Percentiles rank a stretch among this genome's conserved stretches.
Conservation (phyloP, 805 yeast genomes). For the Cyberlindnera veronae region DNA sequence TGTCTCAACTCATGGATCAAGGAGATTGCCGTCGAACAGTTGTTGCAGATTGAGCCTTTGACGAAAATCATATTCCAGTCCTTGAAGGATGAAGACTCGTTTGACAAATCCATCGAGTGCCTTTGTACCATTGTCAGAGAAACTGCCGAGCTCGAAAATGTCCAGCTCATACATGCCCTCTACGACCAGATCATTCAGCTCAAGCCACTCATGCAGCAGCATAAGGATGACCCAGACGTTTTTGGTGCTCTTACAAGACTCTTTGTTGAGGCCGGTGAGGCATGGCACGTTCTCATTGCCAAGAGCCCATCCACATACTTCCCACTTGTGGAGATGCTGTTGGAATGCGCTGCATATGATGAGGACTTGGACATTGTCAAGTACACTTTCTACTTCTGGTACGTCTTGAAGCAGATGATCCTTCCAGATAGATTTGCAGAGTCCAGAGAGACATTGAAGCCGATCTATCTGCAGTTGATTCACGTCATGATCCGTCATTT, state of each 20-base stretch:
- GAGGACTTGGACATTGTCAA: conserved; percentile 86
- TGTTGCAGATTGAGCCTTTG: conserved; percentile 62
- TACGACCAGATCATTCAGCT: conserved; percentile 66
- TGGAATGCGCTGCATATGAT: conserved; percentile 67
- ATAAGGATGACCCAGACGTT: conserved; percentile 43
- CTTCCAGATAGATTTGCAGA: conserved; percentile 54
- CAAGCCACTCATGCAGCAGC: conserved; percentile 46
- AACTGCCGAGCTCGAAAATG: conserved; percentile 70
- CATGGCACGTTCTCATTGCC: conserved; percentile 89
- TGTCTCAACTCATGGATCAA: conserved; percentile 88
- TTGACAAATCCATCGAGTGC: conserved; percentile 85
- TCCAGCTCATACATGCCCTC: conserved; percentile 59
- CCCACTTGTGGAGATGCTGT: conserved; percentile 68
- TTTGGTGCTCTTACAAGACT: conserved; percentile 70
- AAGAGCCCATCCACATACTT: conserved; percentile 65
- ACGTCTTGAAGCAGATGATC: conserved; percentile 64
- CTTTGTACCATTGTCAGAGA: conserved; percentile 77
- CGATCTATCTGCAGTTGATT: conserved; percentile 56
- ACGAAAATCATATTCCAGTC: conserved; percentile 67
- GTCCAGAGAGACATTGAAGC: conserved; percentile 47
- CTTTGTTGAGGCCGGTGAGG: conserved; percentile 89
- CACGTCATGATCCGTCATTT: conserved; percentile 63
- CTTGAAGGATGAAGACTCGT: conserved; percentile 54
- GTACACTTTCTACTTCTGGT: conserved; percentile 93
- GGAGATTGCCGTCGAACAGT: conserved; percentile 72